A percentile compares a stretch with the other conserved stretches of the same genome.
phyloP scores from a whole-genome alignment of 192 early-diverging fungal genomes.

The Backusella morwellensis region DNA sequence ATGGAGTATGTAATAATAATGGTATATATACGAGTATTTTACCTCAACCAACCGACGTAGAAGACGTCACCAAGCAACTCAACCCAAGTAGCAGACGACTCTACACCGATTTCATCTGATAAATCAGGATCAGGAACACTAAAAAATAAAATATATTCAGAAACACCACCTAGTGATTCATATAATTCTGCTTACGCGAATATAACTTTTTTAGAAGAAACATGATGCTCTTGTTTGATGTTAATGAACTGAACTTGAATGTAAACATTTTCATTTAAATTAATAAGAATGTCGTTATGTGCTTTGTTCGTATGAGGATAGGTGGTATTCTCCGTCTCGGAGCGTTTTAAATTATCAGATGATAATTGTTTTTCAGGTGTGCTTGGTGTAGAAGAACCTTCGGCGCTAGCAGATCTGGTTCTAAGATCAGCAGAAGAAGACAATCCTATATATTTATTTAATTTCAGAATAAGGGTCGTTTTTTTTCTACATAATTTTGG shows the following conservation, averaged over 20 bases:
- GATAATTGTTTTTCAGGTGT: background rate
- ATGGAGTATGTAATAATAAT: background rate
- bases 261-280: conserved; percentile 33
- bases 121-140: conserved; percentile 33
- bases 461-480: background rate
- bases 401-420: background rate
- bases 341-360: background rate
- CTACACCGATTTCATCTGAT: conserved; percentile 33
- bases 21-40: background rate
- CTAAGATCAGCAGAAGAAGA: background rate
- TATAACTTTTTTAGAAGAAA: conserved; percentile 12
- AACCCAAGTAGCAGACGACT: conserved; percentile 31
- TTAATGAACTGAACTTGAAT: conserved; percentile 23
- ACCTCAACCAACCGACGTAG: conserved; percentile 42
- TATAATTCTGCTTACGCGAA: conserved; percentile 21
- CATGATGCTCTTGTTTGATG: conserved; percentile 3
- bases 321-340: background rate
- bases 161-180: background rate
- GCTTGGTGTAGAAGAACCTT: background rate
- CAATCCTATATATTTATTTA: background rate
- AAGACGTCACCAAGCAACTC: conserved; percentile 47
- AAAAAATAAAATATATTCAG: background rate
- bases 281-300: conserved; percentile 4
- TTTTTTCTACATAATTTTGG: background rate
- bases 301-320: background rate